phyloP scores from a whole-genome alignment of 768 basidiomycete genomes.

The Guyanaporus albipodus region DNA sequence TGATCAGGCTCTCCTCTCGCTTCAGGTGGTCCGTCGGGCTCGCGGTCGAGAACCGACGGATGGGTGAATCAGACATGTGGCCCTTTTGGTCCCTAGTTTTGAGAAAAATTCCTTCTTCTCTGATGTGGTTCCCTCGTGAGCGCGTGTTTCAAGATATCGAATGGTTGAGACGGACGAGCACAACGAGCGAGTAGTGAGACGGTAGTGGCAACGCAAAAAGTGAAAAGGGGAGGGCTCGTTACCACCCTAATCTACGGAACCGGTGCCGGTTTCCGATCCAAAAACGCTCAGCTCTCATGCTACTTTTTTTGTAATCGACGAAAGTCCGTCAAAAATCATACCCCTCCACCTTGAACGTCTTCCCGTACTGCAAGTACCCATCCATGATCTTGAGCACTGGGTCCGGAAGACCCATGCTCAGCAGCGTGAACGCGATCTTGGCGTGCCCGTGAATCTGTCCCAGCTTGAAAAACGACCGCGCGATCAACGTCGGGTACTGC shows the following conservation, averaged over 20 bases:
- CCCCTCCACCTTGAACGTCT: conserved; percentile 83
- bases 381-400: conserved; percentile 91
- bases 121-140: too few species aligned
- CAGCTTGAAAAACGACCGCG: conserved; percentile 88
- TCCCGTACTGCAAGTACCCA: conserved; percentile 84
- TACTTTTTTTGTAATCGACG: neutral
- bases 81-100: too few species aligned
- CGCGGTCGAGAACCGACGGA: conserved; percentile 52
- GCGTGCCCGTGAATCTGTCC: conserved; percentile 90
- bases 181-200: neutral
- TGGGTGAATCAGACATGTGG: conserved; percentile 45
- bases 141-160: too few species aligned
- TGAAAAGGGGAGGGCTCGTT: neutral
- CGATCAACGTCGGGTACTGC: conserved; percentile 86
- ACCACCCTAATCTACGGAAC: too few species aligned
- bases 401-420: conserved; percentile 93
- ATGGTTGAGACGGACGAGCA: too few species aligned
- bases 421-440: conserved; percentile 88
- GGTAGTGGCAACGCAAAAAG: neutral
- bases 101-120: too few species aligned
- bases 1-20: conserved; percentile 72
- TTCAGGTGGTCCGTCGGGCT: conserved; percentile 46
- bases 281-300: too few species aligned
- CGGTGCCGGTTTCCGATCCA: too few species aligned
- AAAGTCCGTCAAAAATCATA: conserved; percentile 55